These are phyloP conservation scores for Sclerotinia spermophila DNA, from an alignment of 2,329 filamentous ascomycete genomes.

Conservation along the genomic window DNA sequence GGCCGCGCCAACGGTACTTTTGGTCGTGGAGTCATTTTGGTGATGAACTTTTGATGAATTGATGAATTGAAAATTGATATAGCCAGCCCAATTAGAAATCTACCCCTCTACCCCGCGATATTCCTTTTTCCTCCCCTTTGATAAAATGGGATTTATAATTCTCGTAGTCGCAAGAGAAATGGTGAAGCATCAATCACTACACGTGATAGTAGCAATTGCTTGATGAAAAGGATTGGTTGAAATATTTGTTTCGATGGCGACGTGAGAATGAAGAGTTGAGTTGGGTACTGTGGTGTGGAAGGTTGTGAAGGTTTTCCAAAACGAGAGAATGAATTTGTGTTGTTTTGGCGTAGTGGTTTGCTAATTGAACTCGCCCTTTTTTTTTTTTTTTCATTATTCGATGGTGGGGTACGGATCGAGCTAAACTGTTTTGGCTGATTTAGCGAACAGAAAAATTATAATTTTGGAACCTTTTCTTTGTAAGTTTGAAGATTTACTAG, in stretches of 20 bases:
- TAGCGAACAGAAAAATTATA: neutral
- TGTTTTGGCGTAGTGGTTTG: slow-evolving; percentile 13
- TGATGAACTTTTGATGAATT: neutral
- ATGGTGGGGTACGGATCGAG: neutral
- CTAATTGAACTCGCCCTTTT: slow-evolving; percentile 1
- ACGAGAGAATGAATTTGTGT: neutral
- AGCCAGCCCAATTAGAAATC: neutral
- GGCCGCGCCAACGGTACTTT: slow-evolving; percentile 15
- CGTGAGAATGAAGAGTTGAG: neutral
- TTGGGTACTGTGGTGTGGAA: slow-evolving; percentile 5
- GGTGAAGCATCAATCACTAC: neutral
- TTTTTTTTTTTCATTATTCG: neutral
- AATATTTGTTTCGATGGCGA: neutral
- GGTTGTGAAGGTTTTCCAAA: neutral
- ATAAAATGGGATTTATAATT: neutral
- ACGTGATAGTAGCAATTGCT: slow-evolving; percentile 11
- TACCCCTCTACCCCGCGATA: slow-evolving; percentile 22
- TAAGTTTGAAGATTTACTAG: neutral
- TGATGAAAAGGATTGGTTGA: slow-evolving; percentile 13
- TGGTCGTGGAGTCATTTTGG: neutral
- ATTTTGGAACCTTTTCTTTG: neutral
- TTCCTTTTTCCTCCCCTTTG: neutral
- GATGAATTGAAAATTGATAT: slow-evolving; percentile 4
- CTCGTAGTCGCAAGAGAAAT: neutral
- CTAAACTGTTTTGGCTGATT: neutral